Evolutionary conservation across 1,284 basidiomycete species (phyloP), one percentile per base, ranked within the genome.

Genomic region (Pseudozyma pruni): DNA sequence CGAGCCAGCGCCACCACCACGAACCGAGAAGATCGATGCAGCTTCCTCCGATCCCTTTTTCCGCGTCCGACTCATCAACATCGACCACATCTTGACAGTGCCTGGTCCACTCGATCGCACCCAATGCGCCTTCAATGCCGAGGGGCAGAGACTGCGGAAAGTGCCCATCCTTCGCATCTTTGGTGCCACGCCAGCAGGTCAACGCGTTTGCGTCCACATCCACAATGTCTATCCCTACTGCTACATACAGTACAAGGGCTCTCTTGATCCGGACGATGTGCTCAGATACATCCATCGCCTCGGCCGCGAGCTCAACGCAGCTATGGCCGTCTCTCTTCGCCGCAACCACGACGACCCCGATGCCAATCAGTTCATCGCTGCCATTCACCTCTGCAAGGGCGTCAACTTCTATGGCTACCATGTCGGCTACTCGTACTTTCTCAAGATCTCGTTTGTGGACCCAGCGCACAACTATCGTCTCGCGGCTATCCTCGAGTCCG

Each of bases 341-440:
- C 49, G 67, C 27, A 67, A 64, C 27, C 40, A 61, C 1, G 46
- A 72, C 23, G 68, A 76, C 20, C 57, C 51, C 8, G 60, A 68
- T 5, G 34, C 42, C 43, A 70, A 54, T 20, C 66, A 71, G 33
- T 72, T 72, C 55, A 70, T 82, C 34, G 78, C 68, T 9, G 78
- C 80, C 13, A 88, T 97, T 43, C 84, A 93, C 48, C 86, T 95
- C 33, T 92, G 94, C 75, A 98, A 98, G 84, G 95, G 93, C n/a
- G 85, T 92, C 20, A 90, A 91, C 72, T 97, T 98, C 83, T 98
- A 98, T 83, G 95, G 95, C 8, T 98, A 94, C 83, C 91, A 94
- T 81, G 86, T 91, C 17, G 88, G 89, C 23, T 91, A 93, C 79
- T 86, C 87, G 10, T 93, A 93, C 25, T 98, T 92, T 83, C 88